Conservation (phyloP, 495 filamentous ascomycete species). For the Daldinia grandis region DNA sequence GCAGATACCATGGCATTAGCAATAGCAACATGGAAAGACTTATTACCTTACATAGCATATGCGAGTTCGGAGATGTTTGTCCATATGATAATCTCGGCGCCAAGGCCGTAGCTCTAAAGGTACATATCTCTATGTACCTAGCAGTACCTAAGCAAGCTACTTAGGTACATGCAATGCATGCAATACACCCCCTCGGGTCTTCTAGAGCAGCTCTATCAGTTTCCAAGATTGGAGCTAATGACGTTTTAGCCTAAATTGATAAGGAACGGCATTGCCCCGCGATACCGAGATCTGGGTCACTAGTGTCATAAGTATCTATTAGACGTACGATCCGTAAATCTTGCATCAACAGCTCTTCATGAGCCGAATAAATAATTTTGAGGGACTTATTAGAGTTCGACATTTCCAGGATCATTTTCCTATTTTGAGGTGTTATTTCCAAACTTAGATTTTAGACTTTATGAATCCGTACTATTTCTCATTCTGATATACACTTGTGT, state of each 20-base stretch:
- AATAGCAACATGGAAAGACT: background rate
- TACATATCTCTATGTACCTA: background rate
- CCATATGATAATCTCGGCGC: slow-evolving; percentile 6
- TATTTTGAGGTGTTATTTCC: background rate
- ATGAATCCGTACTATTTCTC: background rate
- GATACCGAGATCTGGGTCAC: slow-evolving; percentile 33
- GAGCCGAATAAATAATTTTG: slow-evolving; percentile 7
- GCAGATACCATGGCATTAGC: background rate
- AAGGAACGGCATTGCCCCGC: slow-evolving; percentile 32
- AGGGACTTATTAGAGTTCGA: slow-evolving; percentile 18
- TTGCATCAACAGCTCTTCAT: slow-evolving; percentile 31
- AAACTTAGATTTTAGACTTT: background rate
- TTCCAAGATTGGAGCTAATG: slow-evolving; percentile 27
- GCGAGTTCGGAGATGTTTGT: slow-evolving; percentile 20
- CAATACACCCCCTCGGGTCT: slow-evolving; percentile 1
- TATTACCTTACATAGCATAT: background rate
- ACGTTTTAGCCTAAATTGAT: slow-evolving; percentile 43
- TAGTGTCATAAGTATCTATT: slow-evolving; percentile 18
- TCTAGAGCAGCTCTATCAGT: slow-evolving; percentile 9
- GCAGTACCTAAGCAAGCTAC: background rate
- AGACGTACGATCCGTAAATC: slow-evolving; percentile 23
- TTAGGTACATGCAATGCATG: slow-evolving; percentile 9
- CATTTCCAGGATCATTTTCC: background rate
- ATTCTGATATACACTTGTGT: background rate
- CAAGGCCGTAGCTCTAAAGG: background rate